Percentiles rank a stretch among this genome's conserved stretches.
These are phyloP conservation scores for Cercophora sp. DNA, from an alignment of 495 filamentous ascomycete species.

Conservation along the genomic window DNA sequence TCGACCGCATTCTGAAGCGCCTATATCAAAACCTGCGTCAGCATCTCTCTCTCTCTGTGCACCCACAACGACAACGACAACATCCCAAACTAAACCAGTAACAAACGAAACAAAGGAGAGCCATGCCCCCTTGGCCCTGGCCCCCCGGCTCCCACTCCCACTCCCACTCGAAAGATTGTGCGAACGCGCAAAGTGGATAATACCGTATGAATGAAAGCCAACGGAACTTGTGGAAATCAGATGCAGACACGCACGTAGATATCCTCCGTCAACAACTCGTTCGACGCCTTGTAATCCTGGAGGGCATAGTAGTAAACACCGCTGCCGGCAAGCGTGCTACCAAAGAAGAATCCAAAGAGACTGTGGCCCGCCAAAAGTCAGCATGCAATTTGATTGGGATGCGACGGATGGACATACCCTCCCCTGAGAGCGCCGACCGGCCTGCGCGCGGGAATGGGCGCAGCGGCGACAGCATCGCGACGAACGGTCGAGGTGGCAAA, in stretches of 20 bases:
- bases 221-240: no score
- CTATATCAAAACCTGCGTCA: conserved; percentile 56
- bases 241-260: conserved; percentile 76
- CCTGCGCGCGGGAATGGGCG: conserved; percentile 64
- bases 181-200: no score
- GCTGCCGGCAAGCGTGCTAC: conserved; percentile 71
- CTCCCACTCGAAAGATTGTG: no score
- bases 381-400: neutral
- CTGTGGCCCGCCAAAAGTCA: conserved; percentile 39
- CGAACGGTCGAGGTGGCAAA: conserved; percentile 47
- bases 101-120: no score
- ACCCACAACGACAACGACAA: no score
- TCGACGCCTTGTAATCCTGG: conserved; percentile 88
- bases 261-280: conserved; percentile 91
- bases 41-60: no score
- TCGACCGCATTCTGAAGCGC: conserved; percentile 83
- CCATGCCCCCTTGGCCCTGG: no score
- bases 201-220: no score
- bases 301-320: conserved; percentile 88
- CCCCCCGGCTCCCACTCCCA: no score
- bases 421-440: conserved; percentile 89
- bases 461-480: conserved; percentile 32
- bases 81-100: no score
- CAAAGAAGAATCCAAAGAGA: conserved; percentile 89
- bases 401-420: conserved; percentile 60